A percentile compares a stretch with the other conserved stretches of the same genome.
phyloP scores from a whole-genome alignment of 768 basidiomycete species.

The Suillus fuscotomentosus region DNA sequence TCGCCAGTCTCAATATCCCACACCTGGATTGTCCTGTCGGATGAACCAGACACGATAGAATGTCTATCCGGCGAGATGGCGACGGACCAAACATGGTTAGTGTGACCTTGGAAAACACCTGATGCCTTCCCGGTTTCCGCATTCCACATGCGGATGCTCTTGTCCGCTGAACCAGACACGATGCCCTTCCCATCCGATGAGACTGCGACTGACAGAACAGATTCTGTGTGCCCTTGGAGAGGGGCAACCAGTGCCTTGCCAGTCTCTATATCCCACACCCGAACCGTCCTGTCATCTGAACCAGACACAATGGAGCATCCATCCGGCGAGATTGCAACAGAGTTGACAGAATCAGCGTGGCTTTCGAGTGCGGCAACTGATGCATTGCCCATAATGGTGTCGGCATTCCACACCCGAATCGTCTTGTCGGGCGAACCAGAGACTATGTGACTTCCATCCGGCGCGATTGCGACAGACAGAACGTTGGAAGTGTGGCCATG shows the following conservation, averaged over 20 bases:
- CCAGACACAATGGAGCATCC: background rate
- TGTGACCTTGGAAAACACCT: background rate
- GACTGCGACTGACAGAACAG: background rate
- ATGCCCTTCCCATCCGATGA: background rate
- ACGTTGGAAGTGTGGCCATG: accelerated
- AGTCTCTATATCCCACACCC: background rate
- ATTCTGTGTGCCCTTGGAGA: background rate
- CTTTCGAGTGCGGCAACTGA: background rate
- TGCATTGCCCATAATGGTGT: background rate
- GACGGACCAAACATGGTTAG: background rate
- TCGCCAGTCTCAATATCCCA: background rate
- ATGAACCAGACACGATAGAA: background rate
- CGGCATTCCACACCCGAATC: background rate
- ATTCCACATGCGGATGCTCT: background rate
- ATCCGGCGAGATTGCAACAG: background rate
- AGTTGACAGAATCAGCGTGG: background rate
- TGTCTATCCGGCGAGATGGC: background rate
- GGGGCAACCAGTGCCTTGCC: background rate
- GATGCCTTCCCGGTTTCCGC: background rate
- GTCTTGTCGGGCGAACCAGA: background rate
- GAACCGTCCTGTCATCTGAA: background rate
- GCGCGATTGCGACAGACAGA: background rate
- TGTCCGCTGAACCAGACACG: background rate
- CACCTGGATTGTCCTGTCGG: background rate
- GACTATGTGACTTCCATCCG: background rate